Percentiles rank a stretch among this genome's conserved stretches.
Evolutionary conservation across 1,139 yeast species (phyloP).

Genomic region (Taiozyma sp.): DNA sequence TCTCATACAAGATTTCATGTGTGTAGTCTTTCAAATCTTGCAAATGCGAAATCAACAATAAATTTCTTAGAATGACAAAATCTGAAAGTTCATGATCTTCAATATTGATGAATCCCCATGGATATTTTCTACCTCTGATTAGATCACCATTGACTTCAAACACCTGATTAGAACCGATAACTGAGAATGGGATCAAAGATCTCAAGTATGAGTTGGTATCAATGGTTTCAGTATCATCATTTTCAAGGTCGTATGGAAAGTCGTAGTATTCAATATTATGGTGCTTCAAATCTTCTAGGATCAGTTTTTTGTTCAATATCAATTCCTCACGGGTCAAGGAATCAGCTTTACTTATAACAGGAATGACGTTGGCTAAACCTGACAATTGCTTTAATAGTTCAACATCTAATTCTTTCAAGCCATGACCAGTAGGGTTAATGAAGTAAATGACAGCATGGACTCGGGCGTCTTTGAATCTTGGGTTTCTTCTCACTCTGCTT

Average conservation of each 20-base stretch:
- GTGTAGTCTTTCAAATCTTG: slow-evolving; percentile 92
- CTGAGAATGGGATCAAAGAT: slow-evolving; percentile 78
- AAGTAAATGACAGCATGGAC: slow-evolving; percentile 71
- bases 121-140: slow-evolving; percentile 80
- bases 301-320: slow-evolving; percentile 54
- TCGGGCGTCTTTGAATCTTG: slow-evolving; percentile 72
- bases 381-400: slow-evolving; percentile 75
- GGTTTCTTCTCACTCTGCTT: slow-evolving; percentile 83
- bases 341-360: slow-evolving; percentile 84
- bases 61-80: slow-evolving; percentile 76
- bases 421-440: slow-evolving; percentile 73
- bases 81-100: slow-evolving; percentile 83
- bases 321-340: slow-evolving; percentile 77
- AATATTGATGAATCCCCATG: slow-evolving; percentile 92
- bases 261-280: slow-evolving; percentile 80
- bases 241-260: slow-evolving; percentile 61
- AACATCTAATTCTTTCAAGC: slow-evolving; percentile 69
- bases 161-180: slow-evolving; percentile 67
- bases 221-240: slow-evolving; percentile 67
- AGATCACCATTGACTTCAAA: slow-evolving; percentile 55
- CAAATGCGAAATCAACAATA: slow-evolving; percentile 84
- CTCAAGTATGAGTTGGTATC: slow-evolving; percentile 78
- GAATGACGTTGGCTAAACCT: slow-evolving; percentile 78
- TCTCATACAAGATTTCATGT: slow-evolving; percentile 86
- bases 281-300: slow-evolving; percentile 66